Evolutionary conservation across 306 rosid species (phyloP).

Genomic region (Myrica gale): DNA sequence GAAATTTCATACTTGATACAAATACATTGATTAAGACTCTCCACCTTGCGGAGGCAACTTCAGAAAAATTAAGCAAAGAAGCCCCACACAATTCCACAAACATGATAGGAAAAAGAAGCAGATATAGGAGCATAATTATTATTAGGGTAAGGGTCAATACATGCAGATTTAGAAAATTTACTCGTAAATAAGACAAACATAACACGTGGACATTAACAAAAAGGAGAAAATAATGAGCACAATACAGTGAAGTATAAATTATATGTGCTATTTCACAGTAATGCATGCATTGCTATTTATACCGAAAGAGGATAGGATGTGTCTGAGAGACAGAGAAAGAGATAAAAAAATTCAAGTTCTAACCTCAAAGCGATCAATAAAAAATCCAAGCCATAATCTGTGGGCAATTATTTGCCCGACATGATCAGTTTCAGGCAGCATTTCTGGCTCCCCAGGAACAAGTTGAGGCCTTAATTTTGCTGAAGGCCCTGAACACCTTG

Average conservation of each 20-base stretch:
- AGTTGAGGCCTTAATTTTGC: constrained; percentile 93
- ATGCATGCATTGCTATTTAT: too few species aligned
- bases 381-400: constrained; percentile 95
- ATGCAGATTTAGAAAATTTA: too few species aligned
- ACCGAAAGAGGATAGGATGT: neutral
- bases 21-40: too few species aligned
- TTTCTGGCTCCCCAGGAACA: constrained; percentile 88
- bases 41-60: too few species aligned
- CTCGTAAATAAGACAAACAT: too few species aligned
- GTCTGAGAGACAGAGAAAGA: neutral
- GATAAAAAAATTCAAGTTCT: constrained; percentile 24
- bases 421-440: constrained; percentile 60
- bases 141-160: too few species aligned
- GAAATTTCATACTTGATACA: too few species aligned
- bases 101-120: too few species aligned
- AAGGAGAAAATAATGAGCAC: neutral
- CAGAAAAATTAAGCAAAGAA: too few species aligned
- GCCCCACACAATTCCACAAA: too few species aligned
- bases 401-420: constrained; percentile 94
- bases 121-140: too few species aligned
- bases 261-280: neutral
- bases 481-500: constrained; percentile 77
- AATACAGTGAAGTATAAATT: neutral
- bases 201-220: too few species aligned
- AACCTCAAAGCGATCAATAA: constrained; percentile 98